Conservation (phyloP, 2,329 filamentous ascomycete species). For the Sclerotinia subarctica region DNA sequence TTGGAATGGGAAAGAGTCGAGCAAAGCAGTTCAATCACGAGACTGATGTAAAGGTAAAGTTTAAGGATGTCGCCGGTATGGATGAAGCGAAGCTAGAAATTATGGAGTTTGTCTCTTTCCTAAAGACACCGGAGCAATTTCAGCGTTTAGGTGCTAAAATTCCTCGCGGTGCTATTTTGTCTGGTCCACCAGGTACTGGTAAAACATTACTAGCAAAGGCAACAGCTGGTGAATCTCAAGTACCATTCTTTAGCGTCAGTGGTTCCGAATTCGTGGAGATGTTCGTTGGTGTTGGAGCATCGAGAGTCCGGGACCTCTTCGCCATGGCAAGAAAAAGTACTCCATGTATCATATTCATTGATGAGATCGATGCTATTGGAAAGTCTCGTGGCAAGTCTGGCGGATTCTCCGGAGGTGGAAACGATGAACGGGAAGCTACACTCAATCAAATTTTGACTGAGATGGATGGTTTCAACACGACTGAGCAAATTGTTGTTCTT, state of each 20-base stretch:
- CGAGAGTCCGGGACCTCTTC: conserved; percentile 90
- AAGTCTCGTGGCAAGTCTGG: conserved; percentile 81
- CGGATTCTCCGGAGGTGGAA: conserved; percentile 72
- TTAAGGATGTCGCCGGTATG: conserved; percentile 93
- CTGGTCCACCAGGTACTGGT: conserved; percentile 96
- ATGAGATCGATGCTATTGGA: conserved; percentile 98
- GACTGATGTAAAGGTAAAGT: conserved; percentile 94
- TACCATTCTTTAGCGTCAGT: conserved; percentile 97
- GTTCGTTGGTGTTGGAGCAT: conserved; percentile 98
- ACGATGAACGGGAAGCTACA: conserved; percentile 94
- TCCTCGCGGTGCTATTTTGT: conserved; percentile 91
- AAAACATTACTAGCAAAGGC: conserved; percentile 97
- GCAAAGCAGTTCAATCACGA: conserved; percentile 98
- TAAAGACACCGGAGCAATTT: conserved; percentile 90
- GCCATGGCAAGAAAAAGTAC: conserved; percentile 92
- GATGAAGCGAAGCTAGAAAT: conserved; percentile 98
- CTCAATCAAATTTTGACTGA: conserved; percentile 98
- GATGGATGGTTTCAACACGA: conserved; percentile 99
- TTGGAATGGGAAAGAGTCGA: conserved; percentile 92
- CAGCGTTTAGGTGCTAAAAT: conserved; percentile 96
- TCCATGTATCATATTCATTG: conserved; percentile 98
- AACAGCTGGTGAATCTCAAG: conserved; percentile 92
- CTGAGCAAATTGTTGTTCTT: conserved; percentile 92
- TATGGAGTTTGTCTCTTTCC: conserved; percentile 98
- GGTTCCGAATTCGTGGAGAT: conserved; percentile 99